Percentiles rank a stretch among this genome's conserved stretches.
Evolutionary conservation across 495 filamentous ascomycete genomes (phyloP).

Genomic region (Astrocystis sublimbata): DNA sequence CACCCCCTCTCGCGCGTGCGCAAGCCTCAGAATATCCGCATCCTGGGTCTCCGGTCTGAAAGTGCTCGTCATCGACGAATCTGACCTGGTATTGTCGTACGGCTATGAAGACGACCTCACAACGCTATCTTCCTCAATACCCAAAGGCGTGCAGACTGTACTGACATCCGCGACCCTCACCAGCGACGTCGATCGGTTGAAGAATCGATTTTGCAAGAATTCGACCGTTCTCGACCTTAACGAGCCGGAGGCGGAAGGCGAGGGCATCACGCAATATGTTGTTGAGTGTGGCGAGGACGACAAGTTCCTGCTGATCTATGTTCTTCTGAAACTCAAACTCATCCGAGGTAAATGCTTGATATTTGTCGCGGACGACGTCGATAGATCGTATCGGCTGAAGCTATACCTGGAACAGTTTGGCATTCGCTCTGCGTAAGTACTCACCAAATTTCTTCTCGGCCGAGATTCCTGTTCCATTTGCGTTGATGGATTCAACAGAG

Average conservation of each 20-base stretch:
- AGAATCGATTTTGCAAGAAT: constrained; percentile 80
- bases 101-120: constrained; percentile 91
- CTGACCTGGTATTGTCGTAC: constrained; percentile 91
- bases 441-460: neutral
- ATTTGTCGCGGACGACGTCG: constrained; percentile 92
- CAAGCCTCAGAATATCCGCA: constrained; percentile 66
- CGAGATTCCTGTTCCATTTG: neutral
- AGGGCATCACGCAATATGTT: constrained; percentile 79
- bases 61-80: constrained; percentile 90
- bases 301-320: constrained; percentile 90
- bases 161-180: constrained; percentile 93
- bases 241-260: constrained; percentile 66
- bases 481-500: no score
- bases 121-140: constrained; percentile 69
- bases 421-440: constrained; percentile 60
- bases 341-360: constrained; percentile 94
- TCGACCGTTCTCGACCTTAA: constrained; percentile 76
- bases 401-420: constrained; percentile 97
- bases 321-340: constrained; percentile 91
- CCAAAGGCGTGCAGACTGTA: constrained; percentile 83
- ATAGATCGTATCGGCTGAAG: constrained; percentile 91
- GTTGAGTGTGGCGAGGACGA: constrained; percentile 93
- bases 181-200: constrained; percentile 80
- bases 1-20: constrained; percentile 76
- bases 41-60: constrained; percentile 69